Percentiles rank a stretch among this genome's conserved stretches.
Evolutionary conservation across 352 stramenopile species (phyloP).

Genomic region (Peronospora farinosa): DNA sequence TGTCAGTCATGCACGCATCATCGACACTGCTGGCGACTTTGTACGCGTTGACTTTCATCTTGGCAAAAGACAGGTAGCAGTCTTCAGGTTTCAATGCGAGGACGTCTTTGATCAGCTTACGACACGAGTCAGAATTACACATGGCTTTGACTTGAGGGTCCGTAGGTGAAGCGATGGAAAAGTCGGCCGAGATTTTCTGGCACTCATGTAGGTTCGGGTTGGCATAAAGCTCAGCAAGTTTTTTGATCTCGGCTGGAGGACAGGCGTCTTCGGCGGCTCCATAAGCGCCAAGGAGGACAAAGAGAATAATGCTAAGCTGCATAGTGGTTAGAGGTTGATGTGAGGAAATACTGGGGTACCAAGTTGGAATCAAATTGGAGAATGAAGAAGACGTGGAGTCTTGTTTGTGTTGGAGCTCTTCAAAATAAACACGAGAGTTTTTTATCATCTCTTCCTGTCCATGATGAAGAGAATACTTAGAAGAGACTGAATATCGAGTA

Average conservation of each 20-base stretch:
- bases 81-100: conserved; percentile 17
- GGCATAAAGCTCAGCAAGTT: conserved; percentile 24
- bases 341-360: conserved; percentile 5
- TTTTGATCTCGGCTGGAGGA: conserved; percentile 17
- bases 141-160: conserved; percentile 24
- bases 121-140: conserved; percentile 17
- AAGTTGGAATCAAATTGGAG: conserved; percentile 26
- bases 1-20: background rate
- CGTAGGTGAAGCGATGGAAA: conserved; percentile 18
- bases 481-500: conserved; percentile 4
- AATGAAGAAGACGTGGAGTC: conserved; percentile 14
- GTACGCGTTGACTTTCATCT: conserved; percentile 22
- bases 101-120: conserved; percentile 18
- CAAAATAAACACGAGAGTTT: conserved; percentile 3
- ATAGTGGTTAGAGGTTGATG: conserved; percentile 9
- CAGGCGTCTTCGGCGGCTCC: conserved; percentile 23
- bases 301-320: conserved; percentile 9
- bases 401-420: conserved; percentile 4
- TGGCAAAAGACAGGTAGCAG: conserved; percentile 22
- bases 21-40: conserved; percentile 5
- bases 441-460: conserved; percentile 4
- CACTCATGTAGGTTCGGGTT: conserved; percentile 27
- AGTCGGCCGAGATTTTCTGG: conserved; percentile 21
- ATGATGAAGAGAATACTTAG: background rate
- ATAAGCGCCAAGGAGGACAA: conserved; percentile 15